Base-by-base conservation (phyloP, 179 eudicot genomes). In the Beta corolliflora region DNA sequence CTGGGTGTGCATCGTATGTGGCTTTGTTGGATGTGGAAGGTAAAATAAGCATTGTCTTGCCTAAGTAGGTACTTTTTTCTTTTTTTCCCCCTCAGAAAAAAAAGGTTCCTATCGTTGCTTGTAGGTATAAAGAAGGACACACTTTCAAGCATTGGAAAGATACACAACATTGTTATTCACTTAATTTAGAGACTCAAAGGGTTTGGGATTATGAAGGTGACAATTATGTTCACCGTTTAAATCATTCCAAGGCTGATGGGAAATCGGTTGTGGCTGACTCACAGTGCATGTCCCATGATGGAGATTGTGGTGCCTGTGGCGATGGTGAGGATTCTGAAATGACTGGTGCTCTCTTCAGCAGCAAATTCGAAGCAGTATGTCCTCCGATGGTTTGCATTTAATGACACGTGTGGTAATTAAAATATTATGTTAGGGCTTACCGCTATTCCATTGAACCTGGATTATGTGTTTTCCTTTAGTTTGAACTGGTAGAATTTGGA, bases 11-110 rank as follows among this genome's bases (percentile, higher is more conserved):
- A 84, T 96, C 83, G 89, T 94, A 58, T 96, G 99, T 87, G 97
- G 98, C 79, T 94, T 96, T 89, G 94, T 96, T 75, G 99, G 99
- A 80, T 96, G 98, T 89, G 99, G 99, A 90, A 92, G 99, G 99
- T 96, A 90, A 64, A 53, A 65, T 29, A 75, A 65, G 13, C 60
- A 5, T 69, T 54, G 8, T 68, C 69, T 68, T 66, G 19, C 48
- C 12, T 55, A 16, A 68, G 45, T 52, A 48, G 71, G 6, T 67
- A 21, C 67, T 54, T 68, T 31, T 31, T 31, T 31, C 36, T 2
- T 31, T 31, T 31, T 31, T 31, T 31, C 36, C 36, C 36, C 36
- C 36, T 2, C 2, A 1, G 2, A 31, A 31, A 31, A 1, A 31
- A 31, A 31, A 67, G 48, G 29, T 9, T 18, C 11, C 29, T 59